Conservation (phyloP, 2,329 filamentous ascomycete genomes). For the Diplodia corticola region DNA sequence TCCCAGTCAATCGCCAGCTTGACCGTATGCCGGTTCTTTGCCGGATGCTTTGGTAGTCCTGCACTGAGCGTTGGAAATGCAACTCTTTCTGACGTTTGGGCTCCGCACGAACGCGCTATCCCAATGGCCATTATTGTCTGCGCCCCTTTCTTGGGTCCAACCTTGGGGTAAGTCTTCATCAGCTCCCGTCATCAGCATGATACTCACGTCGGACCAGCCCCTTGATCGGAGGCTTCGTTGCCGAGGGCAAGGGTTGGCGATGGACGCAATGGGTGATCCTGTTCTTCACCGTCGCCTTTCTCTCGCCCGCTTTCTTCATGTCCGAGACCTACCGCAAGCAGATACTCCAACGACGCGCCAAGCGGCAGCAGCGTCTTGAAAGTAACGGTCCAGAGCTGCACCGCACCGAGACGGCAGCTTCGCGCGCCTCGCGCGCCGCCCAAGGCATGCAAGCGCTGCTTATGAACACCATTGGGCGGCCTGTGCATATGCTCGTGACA, state of each 20-base stretch:
- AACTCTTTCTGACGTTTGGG: constrained; percentile 40
- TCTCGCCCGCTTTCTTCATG: constrained; percentile 42
- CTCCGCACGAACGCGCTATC: constrained; percentile 33
- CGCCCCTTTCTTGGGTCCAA: constrained; percentile 41
- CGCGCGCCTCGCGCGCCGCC: constrained; percentile 26
- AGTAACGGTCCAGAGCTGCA: constrained; percentile 31
- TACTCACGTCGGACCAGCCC: constrained; percentile 28
- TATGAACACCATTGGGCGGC: constrained; percentile 41
- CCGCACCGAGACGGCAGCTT: constrained; percentile 22
- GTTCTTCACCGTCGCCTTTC: constrained; percentile 40
- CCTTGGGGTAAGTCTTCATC: constrained; percentile 32
- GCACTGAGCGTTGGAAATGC: constrained; percentile 42
- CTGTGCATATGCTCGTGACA: constrained; percentile 39
- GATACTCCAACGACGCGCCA: constrained; percentile 38
- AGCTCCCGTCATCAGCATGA: not conserved
- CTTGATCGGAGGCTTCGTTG: constrained; percentile 43
- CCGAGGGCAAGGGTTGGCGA: constrained; percentile 40
- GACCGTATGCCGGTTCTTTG: constrained; percentile 62
- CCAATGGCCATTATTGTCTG: constrained; percentile 36
- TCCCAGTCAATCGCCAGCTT: constrained; percentile 68
- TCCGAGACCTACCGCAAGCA: constrained; percentile 56
- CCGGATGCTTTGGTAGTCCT: constrained; percentile 35
- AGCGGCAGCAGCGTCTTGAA: constrained; percentile 32
- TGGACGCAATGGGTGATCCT: constrained; percentile 44
- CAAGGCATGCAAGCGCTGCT: constrained; percentile 30